Conservation (phyloP, 805 yeast genomes). For the Suhomyces pyralidae region DNA sequence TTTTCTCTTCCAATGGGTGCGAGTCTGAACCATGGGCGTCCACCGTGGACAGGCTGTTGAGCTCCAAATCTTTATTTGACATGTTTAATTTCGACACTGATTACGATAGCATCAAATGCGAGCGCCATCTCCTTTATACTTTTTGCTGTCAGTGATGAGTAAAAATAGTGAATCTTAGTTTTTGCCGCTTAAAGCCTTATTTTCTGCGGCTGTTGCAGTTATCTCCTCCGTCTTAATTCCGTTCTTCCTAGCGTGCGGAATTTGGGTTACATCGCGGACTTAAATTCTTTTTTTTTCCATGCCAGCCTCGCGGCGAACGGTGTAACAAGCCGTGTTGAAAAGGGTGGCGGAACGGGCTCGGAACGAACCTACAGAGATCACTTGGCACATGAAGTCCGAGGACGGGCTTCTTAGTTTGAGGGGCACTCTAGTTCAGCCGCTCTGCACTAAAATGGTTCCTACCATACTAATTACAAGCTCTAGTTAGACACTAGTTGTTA, state of each 20-base stretch:
- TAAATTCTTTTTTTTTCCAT: background rate
- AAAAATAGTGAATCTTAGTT: background rate
- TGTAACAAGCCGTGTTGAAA: background rate
- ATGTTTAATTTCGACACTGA: background rate
- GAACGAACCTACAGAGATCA: background rate
- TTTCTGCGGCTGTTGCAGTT: background rate
- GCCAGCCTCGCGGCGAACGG: background rate
- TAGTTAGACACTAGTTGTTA: no score
- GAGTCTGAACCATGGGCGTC: background rate
- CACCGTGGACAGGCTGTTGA: background rate
- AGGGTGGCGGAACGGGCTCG: background rate
- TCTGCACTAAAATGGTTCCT: no score
- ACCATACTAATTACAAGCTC: no score
- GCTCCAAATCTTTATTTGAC: background rate
- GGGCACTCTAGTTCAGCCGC: no score
- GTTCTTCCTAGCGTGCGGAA: background rate
- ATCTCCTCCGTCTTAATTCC: background rate
- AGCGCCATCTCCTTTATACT: background rate
- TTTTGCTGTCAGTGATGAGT: background rate
- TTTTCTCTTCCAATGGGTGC: background rate
- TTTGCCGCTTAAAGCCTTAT: background rate
- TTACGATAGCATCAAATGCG: background rate
- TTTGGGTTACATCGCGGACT: background rate
- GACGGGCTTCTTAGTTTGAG: no score
- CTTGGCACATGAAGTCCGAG: no score